Conservation (phyloP, 2,329 filamentous ascomycete species). For the Venturia aucupariae region DNA sequence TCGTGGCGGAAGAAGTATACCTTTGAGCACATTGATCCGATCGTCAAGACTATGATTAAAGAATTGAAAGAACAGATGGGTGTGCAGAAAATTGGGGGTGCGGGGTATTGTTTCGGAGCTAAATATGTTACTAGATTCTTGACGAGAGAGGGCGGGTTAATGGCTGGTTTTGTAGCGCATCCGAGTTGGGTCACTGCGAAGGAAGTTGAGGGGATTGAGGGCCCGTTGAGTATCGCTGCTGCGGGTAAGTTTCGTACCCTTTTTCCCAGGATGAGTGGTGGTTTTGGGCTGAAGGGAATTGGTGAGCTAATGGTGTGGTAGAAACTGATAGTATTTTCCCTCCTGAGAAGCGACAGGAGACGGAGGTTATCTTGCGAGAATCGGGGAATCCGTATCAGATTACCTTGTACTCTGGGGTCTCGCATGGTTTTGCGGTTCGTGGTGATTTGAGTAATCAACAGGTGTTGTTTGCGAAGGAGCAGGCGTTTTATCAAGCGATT, state of each 20-base stretch:
- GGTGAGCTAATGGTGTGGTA: neutral
- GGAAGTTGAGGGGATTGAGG: conserved; percentile 56
- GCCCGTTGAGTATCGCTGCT: conserved; percentile 58
- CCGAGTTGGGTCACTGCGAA: conserved; percentile 58
- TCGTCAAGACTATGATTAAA: conserved; percentile 44
- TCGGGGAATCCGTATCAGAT: conserved; percentile 26
- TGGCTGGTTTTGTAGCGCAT: conserved; percentile 62
- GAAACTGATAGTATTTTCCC: conserved; percentile 7
- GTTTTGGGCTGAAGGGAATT: no score
- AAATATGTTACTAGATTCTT: conserved; percentile 64
- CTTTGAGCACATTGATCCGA: conserved; percentile 36
- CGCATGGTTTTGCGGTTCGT: conserved; percentile 27
- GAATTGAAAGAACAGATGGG: conserved; percentile 26
- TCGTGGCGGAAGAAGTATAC: conserved; percentile 38
- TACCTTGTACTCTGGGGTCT: conserved; percentile 24
- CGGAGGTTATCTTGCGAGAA: conserved; percentile 22
- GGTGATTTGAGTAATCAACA: conserved; percentile 22
- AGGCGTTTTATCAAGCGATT: conserved; percentile 25
- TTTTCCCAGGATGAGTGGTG: no score
- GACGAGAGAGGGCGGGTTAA: conserved; percentile 40
- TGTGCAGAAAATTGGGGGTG: conserved; percentile 50
- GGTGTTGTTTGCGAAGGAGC: conserved; percentile 27
- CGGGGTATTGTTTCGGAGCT: conserved; percentile 69
- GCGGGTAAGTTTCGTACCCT: conserved; percentile 33
- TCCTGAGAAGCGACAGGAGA: conserved; percentile 3